Evolutionary conservation across 2,329 filamentous ascomycete genomes (phyloP), one percentile per base, ranked within the genome.

Genomic region (Ascochyta rabiei): DNA sequence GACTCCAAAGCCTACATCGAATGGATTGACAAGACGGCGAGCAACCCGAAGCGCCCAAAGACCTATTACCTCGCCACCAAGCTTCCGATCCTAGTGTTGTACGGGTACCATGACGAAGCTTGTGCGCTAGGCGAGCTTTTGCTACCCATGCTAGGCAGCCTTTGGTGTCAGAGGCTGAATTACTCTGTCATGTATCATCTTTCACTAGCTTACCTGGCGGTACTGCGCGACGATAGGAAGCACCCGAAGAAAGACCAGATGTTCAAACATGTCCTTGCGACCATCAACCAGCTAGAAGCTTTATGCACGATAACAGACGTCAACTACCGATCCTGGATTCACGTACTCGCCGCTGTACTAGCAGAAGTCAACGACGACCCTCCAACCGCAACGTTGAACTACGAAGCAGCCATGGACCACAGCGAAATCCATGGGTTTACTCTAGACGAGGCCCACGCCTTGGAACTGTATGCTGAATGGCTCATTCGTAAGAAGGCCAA

Each of bases 321-420:
- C 64, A 93, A 93, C 72, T 93, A 91, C 70, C 75, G 86, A 9
- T 77, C 83, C 1, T 92, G 88, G 86, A 84, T 87, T 4, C 84
- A 82, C 53, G 76, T 91, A 13, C 78, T 93, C 0, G 82, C 86
- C 49, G 89, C 88, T 1, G 87, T 91, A 62, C 77, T 90, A 16
- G 81, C 84, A 3, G 89, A 93, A 62, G 77, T 90, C 50, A 76
- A 79, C 5, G 75, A 75, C 7, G 76, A 87, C 30, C 81, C 86
- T 56, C 48, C 70, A 15, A 66, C 69, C 4, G 86, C 88, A 7
- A 79, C 92, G 30, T 77, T 77, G 21, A 77, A 82, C 39, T 93
- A 91, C 65, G 90, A 93, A 69, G 80, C 84, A 57, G 85, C 87
- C 6, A 75, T 92, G 53, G 89, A 93, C 63, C 89, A 92, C 65